A percentile compares a stretch with the other conserved stretches of the same genome.
These are phyloP conservation scores for Phaeotremella skinneri DNA, from an alignment of 768 basidiomycete genomes.

Conservation along the genomic window DNA sequence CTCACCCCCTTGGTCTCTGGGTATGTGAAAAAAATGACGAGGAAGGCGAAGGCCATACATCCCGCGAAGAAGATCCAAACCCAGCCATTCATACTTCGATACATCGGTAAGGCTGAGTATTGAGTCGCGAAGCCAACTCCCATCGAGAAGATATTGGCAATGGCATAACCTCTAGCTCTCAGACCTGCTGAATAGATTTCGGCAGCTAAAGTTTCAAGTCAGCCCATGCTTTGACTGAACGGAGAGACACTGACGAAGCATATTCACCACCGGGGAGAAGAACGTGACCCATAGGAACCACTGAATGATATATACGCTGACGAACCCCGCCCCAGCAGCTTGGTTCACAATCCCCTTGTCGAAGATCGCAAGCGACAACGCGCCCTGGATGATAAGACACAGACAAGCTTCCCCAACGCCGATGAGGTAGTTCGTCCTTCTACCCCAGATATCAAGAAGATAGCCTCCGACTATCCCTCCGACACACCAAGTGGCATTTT, in stretches of 20 bases:
- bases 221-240: not conserved
- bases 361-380: constrained; percentile 26
- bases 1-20: constrained; percentile 39
- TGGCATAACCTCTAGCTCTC: constrained; percentile 33
- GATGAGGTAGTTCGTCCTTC: constrained; percentile 36
- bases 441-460: constrained; percentile 34
- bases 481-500: constrained; percentile 36
- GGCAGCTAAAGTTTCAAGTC: constrained; percentile 10
- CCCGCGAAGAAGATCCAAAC: constrained; percentile 37
- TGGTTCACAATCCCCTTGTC: constrained; percentile 33
- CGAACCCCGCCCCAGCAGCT: constrained; percentile 34
- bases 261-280: constrained; percentile 36
- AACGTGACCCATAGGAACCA: constrained; percentile 40
- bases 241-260: constrained; percentile 16
- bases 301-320: constrained; percentile 31
- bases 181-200: constrained; percentile 39
- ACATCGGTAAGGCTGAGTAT: constrained; percentile 38
- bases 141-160: constrained; percentile 38
- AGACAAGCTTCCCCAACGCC: constrained; percentile 28
- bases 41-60: constrained; percentile 30
- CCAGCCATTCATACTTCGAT: constrained; percentile 36
- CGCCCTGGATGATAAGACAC: constrained; percentile 32
- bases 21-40: constrained; percentile 34
- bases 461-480: constrained; percentile 39
- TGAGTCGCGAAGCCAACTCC: constrained; percentile 35